Evolutionary conservation across 2,329 filamentous ascomycete genomes (phyloP).

Genomic region (Curvularia sp.): DNA sequence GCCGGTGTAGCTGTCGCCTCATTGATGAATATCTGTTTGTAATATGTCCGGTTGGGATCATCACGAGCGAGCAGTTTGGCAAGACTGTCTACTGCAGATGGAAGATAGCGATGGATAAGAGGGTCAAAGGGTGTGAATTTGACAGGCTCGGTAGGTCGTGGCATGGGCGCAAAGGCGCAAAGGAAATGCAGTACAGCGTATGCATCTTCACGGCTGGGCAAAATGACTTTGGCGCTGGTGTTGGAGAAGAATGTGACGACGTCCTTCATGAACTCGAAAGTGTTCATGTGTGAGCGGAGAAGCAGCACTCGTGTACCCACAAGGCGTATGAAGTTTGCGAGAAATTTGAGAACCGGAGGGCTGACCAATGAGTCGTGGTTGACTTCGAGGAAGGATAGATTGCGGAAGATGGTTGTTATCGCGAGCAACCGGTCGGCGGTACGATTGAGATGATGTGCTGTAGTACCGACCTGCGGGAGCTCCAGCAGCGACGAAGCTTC

Average conservation of each 20-base stretch:
- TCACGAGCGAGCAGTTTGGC: slow-evolving; percentile 92
- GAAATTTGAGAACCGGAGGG: slow-evolving; percentile 78
- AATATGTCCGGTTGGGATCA: slow-evolving; percentile 88
- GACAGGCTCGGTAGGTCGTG: slow-evolving; percentile 67
- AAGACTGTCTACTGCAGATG: slow-evolving; percentile 85
- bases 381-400: slow-evolving; percentile 82
- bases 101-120: slow-evolving; percentile 82
- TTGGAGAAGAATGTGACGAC: slow-evolving; percentile 89
- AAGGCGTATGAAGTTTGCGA: slow-evolving; percentile 83
- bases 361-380: slow-evolving; percentile 81
- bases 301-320: slow-evolving; percentile 89
- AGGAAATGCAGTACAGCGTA: slow-evolving; percentile 87
- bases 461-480: slow-evolving; percentile 74
- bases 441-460: slow-evolving; percentile 81
- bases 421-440: slow-evolving; percentile 88
- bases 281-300: slow-evolving; percentile 80
- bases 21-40: slow-evolving; percentile 78
- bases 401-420: slow-evolving; percentile 89
- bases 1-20: slow-evolving; percentile 70
- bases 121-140: slow-evolving; percentile 85
- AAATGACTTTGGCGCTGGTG: slow-evolving; percentile 77
- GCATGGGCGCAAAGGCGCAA: slow-evolving; percentile 84
- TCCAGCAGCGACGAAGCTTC: slow-evolving; percentile 78
- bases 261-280: slow-evolving; percentile 97
- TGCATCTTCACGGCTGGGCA: slow-evolving; percentile 87